Conservation (phyloP, 805 yeast genomes). For the Yarrowia keelungensis region DNA sequence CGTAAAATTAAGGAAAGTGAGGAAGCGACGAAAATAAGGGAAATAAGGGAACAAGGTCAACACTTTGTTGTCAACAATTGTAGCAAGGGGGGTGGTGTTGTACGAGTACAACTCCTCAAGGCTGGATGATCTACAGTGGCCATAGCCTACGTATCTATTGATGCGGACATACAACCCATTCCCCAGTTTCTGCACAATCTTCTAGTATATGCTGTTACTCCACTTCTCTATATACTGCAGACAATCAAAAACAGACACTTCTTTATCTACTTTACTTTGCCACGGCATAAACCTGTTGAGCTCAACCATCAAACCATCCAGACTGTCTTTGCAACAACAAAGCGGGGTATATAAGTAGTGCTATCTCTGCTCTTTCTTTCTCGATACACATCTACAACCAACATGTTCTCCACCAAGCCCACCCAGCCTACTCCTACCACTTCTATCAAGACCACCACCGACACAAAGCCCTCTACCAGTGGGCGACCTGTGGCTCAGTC, state of each 20-base stretch:
- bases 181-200: too few species aligned
- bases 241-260: neutral
- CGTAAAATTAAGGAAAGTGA: too few species aligned
- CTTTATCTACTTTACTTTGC: neutral
- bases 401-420: conserved; percentile 2
- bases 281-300: conserved; percentile 20
- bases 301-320: conserved; percentile 3
- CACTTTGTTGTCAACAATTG: too few species aligned
- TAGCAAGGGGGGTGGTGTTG: too few species aligned
- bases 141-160: too few species aligned
- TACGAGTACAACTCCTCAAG: too few species aligned
- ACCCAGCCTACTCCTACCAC: neutral
- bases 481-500: conserved; percentile 7
- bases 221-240: too few species aligned
- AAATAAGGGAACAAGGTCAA: too few species aligned
- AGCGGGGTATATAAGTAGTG: conserved; percentile 15
- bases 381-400: neutral
- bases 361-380: neutral
- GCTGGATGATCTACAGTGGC: too few species aligned
- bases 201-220: too few species aligned
- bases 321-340: neutral
- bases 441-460: conserved; percentile 1
- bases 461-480: conserved; percentile 10
- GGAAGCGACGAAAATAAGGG: too few species aligned
- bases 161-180: too few species aligned